Evolutionary conservation across 768 basidiomycete genomes (phyloP), one percentile per base, ranked within the genome.

Genomic region (Kwoniella bestiolae): DNA sequence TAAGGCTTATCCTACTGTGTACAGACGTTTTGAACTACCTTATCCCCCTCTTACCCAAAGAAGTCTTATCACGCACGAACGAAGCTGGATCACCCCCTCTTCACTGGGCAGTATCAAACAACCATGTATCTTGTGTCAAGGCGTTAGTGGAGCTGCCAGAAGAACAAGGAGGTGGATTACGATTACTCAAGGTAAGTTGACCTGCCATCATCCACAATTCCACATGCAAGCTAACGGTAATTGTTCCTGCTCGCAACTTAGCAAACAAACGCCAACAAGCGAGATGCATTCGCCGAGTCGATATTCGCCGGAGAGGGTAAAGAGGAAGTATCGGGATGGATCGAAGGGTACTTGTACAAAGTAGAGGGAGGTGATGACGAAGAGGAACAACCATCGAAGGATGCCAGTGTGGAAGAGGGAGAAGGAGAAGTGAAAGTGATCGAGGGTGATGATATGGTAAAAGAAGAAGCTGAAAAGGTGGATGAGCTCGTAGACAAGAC

Each of bases 91-190:
- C 94, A 26, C 94, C 91, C 2, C 85, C 94, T 6, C 82, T 96
- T 5, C 94, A 97, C 75, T 96, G 94, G 94, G 93, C 94, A 0
- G 87, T 90, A 2, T 80, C 93, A 44, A 97, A 96, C 79, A 83
- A 85, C 2, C 94, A 94, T 71, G 85, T 95, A 3, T 76, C 63
- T 25, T 65, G 74, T 57, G 80, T 80, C 7, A 71, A 79, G 61
- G 47, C 69, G 2, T 65, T 82, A 25, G 70, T 75, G 14, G 76
- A 80, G 41, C 34, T 74, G 44, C 68, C 78, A 31, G 76, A 79
- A 56, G 78, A 79, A 58, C 62, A 77, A 62, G 79, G 79, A 12
- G 79, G 79, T 35, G 79, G 79, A 31, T 34, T 80, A 32, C 69
- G 57, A 12, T 46, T 80, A 55, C 55, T 80, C 14, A 73, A 80